Base-by-base conservation (phyloP, 441 rosid genomes). In the Manihot esculenta region DNA sequence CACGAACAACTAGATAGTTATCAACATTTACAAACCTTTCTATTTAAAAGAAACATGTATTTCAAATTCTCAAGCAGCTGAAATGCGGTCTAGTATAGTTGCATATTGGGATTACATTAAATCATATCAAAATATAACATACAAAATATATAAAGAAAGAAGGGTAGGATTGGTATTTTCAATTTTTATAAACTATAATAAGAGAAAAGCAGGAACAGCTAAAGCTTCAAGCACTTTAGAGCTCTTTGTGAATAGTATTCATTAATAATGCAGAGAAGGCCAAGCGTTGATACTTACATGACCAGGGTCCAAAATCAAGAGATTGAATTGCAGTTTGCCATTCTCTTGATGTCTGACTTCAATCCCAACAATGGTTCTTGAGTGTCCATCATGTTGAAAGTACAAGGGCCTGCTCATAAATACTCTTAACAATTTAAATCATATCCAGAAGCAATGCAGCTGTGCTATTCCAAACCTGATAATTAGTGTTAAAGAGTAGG, bases 301-400 rank as follows among this genome's bases (percentile, higher is more conserved):
- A 74, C 72, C 84, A 53, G 97, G 93, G 72, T 90, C 96, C 71
- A 92, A 74, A 72, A 92, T 84, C 74, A 90, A 76, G 68, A 92
- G 91, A 77, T 59, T 85, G 81, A 75, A 82, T 56, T 78, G 82
- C 70, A 79, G 88, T 56, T 71, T 66, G 72, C 87, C 74, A 67
- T 80, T 82, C 59, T 68, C 62, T 57, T 81, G 87, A 68, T 73
- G 87, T 71, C 67, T 82, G 42, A 71, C 79, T 77, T 92, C 91
- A 79, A 90, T 87, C 68, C 97, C 96, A 64, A 90, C 78, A 44
- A 92, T 82, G 24, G 94, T 87, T 78, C 94, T 84, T 10, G 96
- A 90, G 77, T 90, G 97, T 35, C 96, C 97, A 64, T 90, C 90
- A 68, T 92, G 96, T 76, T 90, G 97, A 78, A 88, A 88, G 77